phyloP scores from a whole-genome alignment of 805 yeast species.

The Wickerhamomyces sydowiorum region DNA sequence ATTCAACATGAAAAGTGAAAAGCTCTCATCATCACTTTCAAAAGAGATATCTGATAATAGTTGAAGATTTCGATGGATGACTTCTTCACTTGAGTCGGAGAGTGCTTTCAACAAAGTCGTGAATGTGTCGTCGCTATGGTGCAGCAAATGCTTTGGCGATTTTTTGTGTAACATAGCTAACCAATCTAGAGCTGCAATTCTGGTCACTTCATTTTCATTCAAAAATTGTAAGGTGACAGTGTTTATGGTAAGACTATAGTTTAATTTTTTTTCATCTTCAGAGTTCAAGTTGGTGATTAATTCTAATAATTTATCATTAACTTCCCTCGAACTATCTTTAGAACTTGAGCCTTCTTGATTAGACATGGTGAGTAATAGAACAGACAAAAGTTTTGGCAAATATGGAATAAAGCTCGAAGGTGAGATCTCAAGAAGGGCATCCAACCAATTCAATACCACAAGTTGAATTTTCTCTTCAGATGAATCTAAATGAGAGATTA shows the following conservation, averaged over 20 bases:
- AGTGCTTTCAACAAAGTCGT: conserved; percentile 72
- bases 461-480: conserved; percentile 72
- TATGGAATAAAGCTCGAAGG: conserved; percentile 71
- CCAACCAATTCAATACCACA: conserved; percentile 79
- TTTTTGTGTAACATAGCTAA: conserved; percentile 71
- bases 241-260: conserved; percentile 58
- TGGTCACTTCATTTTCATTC: conserved; percentile 73
- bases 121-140: conserved; percentile 58
- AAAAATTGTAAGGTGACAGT: conserved; percentile 67
- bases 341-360: conserved; percentile 35
- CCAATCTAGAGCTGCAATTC: conserved; percentile 88
- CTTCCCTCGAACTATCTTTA: conserved; percentile 45
- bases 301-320: conserved; percentile 53
- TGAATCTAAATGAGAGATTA: conserved; percentile 69
- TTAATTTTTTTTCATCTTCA: conserved; percentile 29
- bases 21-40: conserved; percentile 69
- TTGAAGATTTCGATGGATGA: conserved; percentile 67
- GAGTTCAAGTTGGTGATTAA: conserved; percentile 29
- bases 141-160: conserved; percentile 51
- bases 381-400: conserved; percentile 69
- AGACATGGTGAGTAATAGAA: conserved; percentile 58
- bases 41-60: conserved; percentile 67
- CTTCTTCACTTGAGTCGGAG: conserved; percentile 67
- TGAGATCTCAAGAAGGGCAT: conserved; percentile 62
- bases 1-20: conserved; percentile 68